Evolutionary conservation across 108 stramenopile species (phyloP).

Genomic region (Hondaea fermentalgiana): DNA sequence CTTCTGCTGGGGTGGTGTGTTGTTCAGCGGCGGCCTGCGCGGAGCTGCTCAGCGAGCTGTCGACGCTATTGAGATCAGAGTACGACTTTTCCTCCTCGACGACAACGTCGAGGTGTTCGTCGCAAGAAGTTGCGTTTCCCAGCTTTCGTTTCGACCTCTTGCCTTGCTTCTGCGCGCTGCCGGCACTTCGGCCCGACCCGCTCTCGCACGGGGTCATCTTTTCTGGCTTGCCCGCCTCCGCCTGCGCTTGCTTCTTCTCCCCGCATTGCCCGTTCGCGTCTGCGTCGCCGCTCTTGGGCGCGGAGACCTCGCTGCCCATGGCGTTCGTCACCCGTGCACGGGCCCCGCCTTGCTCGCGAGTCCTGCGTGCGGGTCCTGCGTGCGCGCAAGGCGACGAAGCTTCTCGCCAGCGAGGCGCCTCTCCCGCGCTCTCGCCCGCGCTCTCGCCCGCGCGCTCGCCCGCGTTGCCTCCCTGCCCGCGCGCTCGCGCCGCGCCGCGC

Average conservation of each 20-base stretch:
- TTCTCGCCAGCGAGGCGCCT: not conserved
- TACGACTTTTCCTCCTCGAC: not conserved
- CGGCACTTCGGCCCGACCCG: too few species aligned
- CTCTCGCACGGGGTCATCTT: too few species aligned
- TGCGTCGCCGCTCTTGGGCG: not conserved
- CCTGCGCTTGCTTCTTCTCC: not conserved
- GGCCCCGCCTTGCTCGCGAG: too few species aligned
- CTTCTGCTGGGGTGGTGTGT: too few species aligned
- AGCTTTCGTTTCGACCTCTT: not conserved
- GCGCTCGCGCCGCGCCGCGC: not conserved
- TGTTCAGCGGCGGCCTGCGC: not conserved
- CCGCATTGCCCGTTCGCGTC: not conserved
- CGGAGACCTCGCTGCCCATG: not conserved
- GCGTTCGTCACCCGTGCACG: not conserved
- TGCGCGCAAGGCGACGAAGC: too few species aligned
- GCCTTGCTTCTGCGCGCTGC: too few species aligned
- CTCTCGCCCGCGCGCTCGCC: not conserved
- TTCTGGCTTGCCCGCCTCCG: not conserved
- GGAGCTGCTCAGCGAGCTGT: not conserved
- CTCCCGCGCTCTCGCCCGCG: not conserved
- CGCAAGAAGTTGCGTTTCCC: not conserved
- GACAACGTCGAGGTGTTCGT: not conserved
- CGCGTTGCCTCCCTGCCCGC: not conserved
- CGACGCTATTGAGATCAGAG: not conserved
- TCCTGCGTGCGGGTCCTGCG: too few species aligned